A percentile compares a stretch with the other conserved stretches of the same genome.
Conservation (phyloP, 169 alveolate species). For the Plasmodium gonderi region DNA sequence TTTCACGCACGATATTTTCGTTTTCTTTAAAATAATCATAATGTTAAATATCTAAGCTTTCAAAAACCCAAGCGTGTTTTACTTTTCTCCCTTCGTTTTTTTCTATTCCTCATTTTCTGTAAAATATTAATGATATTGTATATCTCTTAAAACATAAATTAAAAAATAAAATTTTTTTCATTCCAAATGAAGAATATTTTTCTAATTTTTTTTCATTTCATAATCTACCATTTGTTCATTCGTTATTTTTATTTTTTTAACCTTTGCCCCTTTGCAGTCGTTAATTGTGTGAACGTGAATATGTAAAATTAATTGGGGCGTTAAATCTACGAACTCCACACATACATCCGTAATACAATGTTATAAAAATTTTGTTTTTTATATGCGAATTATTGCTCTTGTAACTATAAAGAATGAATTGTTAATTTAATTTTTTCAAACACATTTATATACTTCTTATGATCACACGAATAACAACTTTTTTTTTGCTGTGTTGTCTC, state of each 20-base stretch:
- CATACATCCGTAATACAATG: background rate
- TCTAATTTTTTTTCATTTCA: background rate
- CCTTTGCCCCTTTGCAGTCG: background rate
- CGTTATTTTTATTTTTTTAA: background rate
- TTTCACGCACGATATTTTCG: conserved; percentile 12
- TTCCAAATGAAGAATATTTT: background rate
- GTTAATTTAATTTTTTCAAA: background rate
- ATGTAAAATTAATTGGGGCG: background rate
- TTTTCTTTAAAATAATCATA: conserved; percentile 43
- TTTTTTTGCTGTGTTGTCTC: background rate
- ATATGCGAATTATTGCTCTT: background rate
- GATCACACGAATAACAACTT: background rate
- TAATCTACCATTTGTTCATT: background rate
- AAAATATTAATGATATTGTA: background rate
- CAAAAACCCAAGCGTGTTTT: conserved; percentile 2
- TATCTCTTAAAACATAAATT: background rate
- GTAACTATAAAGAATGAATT: background rate
- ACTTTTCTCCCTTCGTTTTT: background rate
- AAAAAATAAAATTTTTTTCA: background rate
- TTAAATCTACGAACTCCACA: background rate
- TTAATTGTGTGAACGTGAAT: background rate
- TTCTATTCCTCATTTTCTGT: conserved; percentile 20
- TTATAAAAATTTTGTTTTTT: background rate
- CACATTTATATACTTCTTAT: background rate
- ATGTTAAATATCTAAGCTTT: conserved; percentile 6